These are phyloP conservation scores for Tetracladium setigerum DNA, from an alignment of 495 filamentous ascomycete species.

Conservation along the genomic window DNA sequence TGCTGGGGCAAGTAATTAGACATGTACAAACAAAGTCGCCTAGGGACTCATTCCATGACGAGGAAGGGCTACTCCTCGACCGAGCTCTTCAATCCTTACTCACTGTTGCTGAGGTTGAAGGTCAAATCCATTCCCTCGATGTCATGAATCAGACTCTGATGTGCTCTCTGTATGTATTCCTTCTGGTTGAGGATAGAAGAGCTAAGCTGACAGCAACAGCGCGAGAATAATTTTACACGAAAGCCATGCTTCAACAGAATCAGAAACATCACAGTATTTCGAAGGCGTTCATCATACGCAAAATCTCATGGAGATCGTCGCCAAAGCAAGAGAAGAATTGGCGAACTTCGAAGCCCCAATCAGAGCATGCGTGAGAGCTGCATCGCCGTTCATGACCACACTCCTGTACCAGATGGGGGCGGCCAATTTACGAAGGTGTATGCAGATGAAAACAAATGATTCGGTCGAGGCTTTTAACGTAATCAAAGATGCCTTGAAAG, in stretches of 20 bases:
- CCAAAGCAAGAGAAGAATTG: background rate
- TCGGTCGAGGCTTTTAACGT: background rate
- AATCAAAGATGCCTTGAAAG: background rate
- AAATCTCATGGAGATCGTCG: background rate
- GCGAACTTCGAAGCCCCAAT: background rate
- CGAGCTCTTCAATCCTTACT: background rate
- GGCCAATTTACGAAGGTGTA: background rate
- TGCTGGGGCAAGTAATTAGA: constrained; percentile 1
- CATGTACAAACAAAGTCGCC: background rate
- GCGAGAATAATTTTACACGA: background rate
- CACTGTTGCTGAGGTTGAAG: background rate
- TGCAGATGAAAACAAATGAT: background rate
- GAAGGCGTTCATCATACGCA: background rate
- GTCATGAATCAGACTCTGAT: constrained; percentile 8
- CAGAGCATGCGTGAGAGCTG: background rate
- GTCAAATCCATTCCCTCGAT: background rate
- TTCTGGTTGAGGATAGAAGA: background rate
- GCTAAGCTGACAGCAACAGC: background rate
- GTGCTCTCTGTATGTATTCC: constrained; percentile 1
- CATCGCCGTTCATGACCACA: constrained; percentile 3
- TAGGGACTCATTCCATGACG: background rate
- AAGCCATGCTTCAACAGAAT: background rate
- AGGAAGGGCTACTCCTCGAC: constrained; percentile 2
- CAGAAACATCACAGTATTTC: constrained; percentile 2
- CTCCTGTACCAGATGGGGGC: constrained; percentile 4